Evolutionary conservation across 352 stramenopile species (phyloP).

Genomic region (Discostella stelligera): DNA sequence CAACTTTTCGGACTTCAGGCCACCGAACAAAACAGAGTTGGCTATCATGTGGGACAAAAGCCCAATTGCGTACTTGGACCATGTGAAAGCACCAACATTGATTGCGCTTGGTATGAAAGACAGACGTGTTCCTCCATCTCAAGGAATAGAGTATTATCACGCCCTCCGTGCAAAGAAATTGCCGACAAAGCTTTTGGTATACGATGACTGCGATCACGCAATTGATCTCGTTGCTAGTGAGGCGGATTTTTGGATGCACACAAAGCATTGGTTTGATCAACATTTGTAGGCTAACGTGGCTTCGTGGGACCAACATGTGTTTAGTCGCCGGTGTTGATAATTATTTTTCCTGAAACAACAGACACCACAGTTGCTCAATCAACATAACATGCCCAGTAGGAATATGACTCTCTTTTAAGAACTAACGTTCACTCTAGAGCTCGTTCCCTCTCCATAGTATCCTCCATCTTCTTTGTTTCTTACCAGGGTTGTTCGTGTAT

Average conservation of each 20-base stretch:
- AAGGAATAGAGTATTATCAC: constrained; percentile 89
- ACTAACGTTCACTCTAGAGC: too few species aligned
- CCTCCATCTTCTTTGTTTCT: too few species aligned
- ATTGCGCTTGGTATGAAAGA: constrained; percentile 91
- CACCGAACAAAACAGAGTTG: constrained; percentile 72
- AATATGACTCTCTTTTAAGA: too few species aligned
- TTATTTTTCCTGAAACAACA: too few species aligned
- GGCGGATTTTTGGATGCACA: constrained; percentile 76
- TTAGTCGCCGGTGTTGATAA: too few species aligned
- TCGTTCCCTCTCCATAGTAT: too few species aligned
- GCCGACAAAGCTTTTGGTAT: constrained; percentile 83
- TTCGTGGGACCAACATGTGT: background rate
- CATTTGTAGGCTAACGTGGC: constrained; percentile 52
- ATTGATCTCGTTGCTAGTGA: constrained; percentile 60
- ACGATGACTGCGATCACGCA: constrained; percentile 71
- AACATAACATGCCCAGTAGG: too few species aligned
- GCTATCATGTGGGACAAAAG: constrained; percentile 86
- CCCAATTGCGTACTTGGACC: constrained; percentile 85
- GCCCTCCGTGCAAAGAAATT: constrained; percentile 77
- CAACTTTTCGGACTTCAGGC: constrained; percentile 84
- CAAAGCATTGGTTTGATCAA: constrained; percentile 82
- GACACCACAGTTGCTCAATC: too few species aligned
- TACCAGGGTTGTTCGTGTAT: too few species aligned
- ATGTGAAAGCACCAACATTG: constrained; percentile 88
- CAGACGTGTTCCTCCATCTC: constrained; percentile 82